These are phyloP conservation scores for Mycosphaerella sp. DNA, from an alignment of 2,329 filamentous ascomycete genomes.

Conservation along the genomic window DNA sequence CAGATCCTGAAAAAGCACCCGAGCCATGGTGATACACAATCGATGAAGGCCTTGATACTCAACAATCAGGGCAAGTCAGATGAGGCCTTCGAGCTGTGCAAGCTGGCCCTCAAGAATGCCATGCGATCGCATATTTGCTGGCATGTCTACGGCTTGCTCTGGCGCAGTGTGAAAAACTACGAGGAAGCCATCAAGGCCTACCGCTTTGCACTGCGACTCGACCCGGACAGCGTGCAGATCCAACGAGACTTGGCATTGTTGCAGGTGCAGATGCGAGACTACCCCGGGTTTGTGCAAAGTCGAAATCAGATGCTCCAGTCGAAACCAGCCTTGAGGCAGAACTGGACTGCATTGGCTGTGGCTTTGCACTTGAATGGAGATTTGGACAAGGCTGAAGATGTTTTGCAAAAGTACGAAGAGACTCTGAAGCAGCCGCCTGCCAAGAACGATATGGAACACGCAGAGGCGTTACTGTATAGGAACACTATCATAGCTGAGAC, in stretches of 20 bases:
- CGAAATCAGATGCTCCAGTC: constrained; percentile 80
- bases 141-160: constrained; percentile 96
- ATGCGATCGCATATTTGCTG: constrained; percentile 99
- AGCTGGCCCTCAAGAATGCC: constrained; percentile 84
- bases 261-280: constrained; percentile 95
- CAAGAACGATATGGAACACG: constrained; percentile 80
- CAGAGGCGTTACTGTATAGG: constrained; percentile 91
- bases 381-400: constrained; percentile 77
- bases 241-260: constrained; percentile 87
- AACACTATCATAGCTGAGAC: constrained; percentile 89
- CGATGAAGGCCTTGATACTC: constrained; percentile 97
- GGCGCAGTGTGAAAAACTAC: constrained; percentile 92
- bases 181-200: constrained; percentile 99
- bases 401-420: constrained; percentile 86
- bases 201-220: constrained; percentile 85
- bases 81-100: constrained; percentile 89
- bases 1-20: constrained; percentile 93
- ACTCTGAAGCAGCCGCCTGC: constrained; percentile 76
- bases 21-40: constrained; percentile 95
- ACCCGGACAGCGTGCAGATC: constrained; percentile 92
- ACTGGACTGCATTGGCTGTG: constrained; percentile 96
- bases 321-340: constrained; percentile 73
- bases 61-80: constrained; percentile 87
- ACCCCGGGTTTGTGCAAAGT: constrained; percentile 85
- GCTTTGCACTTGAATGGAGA: constrained; percentile 89